These are phyloP conservation scores for Chenopodium berlandieri DNA, from an alignment of 148 eudicot genomes.

Conservation along the genomic window DNA sequence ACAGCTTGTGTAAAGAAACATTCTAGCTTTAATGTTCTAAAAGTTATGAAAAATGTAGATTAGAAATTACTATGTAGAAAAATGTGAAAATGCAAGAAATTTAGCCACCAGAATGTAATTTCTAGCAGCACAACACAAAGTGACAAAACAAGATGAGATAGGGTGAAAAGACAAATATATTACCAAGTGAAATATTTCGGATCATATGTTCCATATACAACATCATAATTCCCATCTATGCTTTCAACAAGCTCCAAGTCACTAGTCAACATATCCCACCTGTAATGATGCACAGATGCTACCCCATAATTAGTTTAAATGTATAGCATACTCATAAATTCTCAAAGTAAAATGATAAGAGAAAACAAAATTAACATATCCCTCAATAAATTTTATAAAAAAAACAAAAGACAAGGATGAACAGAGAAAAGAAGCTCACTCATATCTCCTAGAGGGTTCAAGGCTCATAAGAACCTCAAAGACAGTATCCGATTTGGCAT, in stretches of 20 bases:
- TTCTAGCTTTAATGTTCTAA: neutral
- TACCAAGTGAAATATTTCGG: constrained; percentile 72
- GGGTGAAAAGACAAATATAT: neutral
- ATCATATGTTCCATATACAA: constrained; percentile 82
- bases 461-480: constrained; percentile 74
- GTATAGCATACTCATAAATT: neutral
- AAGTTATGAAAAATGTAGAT: neutral
- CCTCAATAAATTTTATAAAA: neutral
- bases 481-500: constrained; percentile 75
- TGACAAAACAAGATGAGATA: constrained; percentile 1
- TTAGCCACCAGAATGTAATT: neutral
- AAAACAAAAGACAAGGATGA: neutral
- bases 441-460: constrained; percentile 77
- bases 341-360: neutral
- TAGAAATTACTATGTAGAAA: neutral
- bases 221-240: constrained; percentile 77
- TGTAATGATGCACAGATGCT: constrained; percentile 31
- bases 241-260: constrained; percentile 85
- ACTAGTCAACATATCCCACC: constrained; percentile 92
- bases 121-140: constrained; percentile 21
- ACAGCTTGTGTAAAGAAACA: neutral
- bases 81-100: neutral
- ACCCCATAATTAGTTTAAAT: constrained; percentile 6
- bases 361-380: neutral
- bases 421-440: constrained; percentile 51